Evolutionary conservation across 2,329 filamentous ascomycete genomes (phyloP), one percentile per base, ranked within the genome.

Genomic region (Trichoderma afroharzianum): DNA sequence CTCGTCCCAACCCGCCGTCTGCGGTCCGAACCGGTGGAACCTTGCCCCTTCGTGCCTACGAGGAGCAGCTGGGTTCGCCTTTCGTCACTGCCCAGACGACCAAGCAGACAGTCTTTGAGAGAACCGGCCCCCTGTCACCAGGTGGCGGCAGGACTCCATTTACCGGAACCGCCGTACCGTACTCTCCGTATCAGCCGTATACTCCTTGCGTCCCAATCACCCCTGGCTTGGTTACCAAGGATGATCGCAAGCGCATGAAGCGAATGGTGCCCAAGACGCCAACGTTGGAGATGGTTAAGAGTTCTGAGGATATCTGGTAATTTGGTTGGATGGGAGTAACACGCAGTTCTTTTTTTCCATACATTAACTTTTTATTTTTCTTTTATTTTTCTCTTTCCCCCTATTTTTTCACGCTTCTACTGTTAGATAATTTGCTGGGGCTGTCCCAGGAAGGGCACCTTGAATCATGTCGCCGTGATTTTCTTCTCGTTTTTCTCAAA

Each of bases 151-250:
- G 87, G 59, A 91, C 89, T 3, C 92, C 92, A 0, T 88, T 84
- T 79, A 89, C 87, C 1, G 88, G 87, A 5, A 85, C 84, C 26
- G 85, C 88, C 1, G 87, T 90, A 26, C 92, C 92, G 2, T 95
- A 95, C 80, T 90, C 88, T 70, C 92, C 93, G 0, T 95, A 95
- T 76, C 93, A 95, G 83, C 93, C 93, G 0, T 93, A 91, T 78
- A 92, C 91, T 7, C 92, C 92, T 1, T 85, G 93, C 62, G 87
- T 94, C 64, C 93, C 93, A 1, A 88, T 95, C 63, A 94, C 93
- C 33, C 92, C 93, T n/a, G 89, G 88, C 24, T 82, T 95, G 61
- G 89, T 93, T 18, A 93, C 90, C 28, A 89, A 86, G 80, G 87
- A 88, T 73, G 92, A 95, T 77, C 83, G 92, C 32, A 93, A 91